Percentiles rank a stretch among this genome's conserved stretches.
Evolutionary conservation across 2,329 filamentous ascomycete species (phyloP).

Genomic region (Neonectria sp.): DNA sequence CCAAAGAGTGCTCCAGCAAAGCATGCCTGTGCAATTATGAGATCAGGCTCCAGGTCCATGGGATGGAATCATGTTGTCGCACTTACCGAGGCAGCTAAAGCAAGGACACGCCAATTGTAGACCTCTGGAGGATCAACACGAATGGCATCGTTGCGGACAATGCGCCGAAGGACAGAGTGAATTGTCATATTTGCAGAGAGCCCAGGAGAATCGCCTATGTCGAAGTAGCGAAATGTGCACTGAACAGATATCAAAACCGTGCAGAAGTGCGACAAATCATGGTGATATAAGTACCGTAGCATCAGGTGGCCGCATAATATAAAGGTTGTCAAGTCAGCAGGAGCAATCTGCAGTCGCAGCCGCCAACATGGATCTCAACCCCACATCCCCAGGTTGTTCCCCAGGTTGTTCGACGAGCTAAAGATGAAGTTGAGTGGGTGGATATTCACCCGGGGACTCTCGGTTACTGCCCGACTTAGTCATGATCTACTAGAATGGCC

Average conservation of each 20-base stretch:
- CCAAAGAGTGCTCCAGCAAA: constrained; percentile 45
- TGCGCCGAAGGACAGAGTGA: constrained; percentile 47
- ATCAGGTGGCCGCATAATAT: not conserved
- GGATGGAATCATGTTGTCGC: accelerated
- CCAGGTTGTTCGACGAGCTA: not conserved
- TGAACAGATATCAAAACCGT: not conserved
- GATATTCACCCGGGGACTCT: constrained; percentile 6
- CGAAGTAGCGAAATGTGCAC: not conserved
- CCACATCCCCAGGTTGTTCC: not conserved
- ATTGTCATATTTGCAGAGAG: constrained; percentile 33
- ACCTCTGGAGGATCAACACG: constrained; percentile 76
- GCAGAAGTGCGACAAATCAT: constrained; percentile 16
- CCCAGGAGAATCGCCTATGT: not conserved
- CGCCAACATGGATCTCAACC: not conserved
- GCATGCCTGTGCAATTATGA: constrained; percentile 35
- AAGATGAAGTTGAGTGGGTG: not conserved
- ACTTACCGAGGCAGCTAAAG: constrained; percentile 69
- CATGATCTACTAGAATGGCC: not conserved
- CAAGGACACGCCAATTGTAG: constrained; percentile 79
- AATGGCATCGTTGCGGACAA: constrained; percentile 74
- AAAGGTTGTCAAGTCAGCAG: not conserved
- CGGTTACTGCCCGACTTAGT: constrained; percentile 4
- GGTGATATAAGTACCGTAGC: constrained; percentile 39
- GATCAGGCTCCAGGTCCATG: not conserved
- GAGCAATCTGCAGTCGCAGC: not conserved